phyloP scores from a whole-genome alignment of 805 yeast species.

The Starmerella cellae region DNA sequence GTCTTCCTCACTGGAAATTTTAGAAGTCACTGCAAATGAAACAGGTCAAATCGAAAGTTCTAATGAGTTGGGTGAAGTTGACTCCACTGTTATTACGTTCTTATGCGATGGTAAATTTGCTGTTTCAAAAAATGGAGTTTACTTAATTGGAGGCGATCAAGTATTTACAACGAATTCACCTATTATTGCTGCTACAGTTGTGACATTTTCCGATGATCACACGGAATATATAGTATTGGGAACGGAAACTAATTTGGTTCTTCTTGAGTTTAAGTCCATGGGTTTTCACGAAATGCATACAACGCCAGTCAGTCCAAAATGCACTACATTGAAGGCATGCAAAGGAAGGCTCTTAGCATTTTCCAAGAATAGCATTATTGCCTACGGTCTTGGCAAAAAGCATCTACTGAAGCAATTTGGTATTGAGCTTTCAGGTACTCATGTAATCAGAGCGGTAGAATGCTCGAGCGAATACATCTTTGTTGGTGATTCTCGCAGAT shows the following conservation, averaged over 20 bases:
- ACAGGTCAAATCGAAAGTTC: too few relatives aligned
- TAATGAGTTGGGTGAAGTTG: too few relatives aligned
- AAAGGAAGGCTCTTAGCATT: slow-evolving; percentile 52
- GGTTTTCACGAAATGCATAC: slow-evolving; percentile 34
- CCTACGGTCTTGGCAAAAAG: slow-evolving; percentile 59
- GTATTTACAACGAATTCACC: too few relatives aligned
- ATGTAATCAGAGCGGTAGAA: slow-evolving; percentile 41
- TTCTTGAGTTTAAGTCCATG: slow-evolving; percentile 1
- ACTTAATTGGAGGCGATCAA: too few relatives aligned
- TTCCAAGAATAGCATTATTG: slow-evolving; percentile 27
- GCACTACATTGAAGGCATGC: slow-evolving; percentile 38
- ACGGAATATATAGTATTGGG: slow-evolving; percentile 15
- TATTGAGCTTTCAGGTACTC: slow-evolving; percentile 32
- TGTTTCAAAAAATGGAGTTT: too few relatives aligned
- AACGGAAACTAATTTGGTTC: background rate
- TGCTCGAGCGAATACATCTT: slow-evolving; percentile 47
- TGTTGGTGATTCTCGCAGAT: slow-evolving; percentile 58
- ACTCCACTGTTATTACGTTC: background rate
- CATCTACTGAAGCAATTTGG: slow-evolving; percentile 63
- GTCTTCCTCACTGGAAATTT: slow-evolving; percentile 40
- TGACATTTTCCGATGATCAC: background rate
- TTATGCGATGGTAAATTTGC: too few relatives aligned
- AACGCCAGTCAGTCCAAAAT: slow-evolving; percentile 38
- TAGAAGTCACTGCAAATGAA: too few relatives aligned
- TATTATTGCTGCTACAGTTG: background rate